Conservation (phyloP, 228 moss, liverwort and hornwort species). For the Sphagnum fallax region DNA sequence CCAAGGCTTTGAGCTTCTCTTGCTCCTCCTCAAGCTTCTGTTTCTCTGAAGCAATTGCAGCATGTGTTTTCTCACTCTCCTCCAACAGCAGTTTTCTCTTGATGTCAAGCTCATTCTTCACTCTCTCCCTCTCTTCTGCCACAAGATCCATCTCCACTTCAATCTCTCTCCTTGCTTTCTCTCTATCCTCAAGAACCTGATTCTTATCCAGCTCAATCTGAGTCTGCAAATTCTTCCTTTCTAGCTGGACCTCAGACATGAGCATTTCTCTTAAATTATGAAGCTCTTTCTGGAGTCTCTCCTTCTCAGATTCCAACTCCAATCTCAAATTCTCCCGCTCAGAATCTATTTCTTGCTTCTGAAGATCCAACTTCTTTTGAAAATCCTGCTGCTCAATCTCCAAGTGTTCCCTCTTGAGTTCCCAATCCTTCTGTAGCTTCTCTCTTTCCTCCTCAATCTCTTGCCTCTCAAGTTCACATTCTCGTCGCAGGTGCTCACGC, state of each 20-base stretch:
- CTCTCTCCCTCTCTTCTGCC: slow-evolving; percentile 37
- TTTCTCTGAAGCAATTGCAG: slow-evolving; percentile 56
- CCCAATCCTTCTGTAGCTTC: slow-evolving; percentile 56
- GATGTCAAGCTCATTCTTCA: slow-evolving; percentile 33
- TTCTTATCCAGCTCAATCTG: slow-evolving; percentile 55
- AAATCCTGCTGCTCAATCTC: slow-evolving; percentile 36
- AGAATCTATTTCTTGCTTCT: slow-evolving; percentile 45
- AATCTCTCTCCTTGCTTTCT: slow-evolving; percentile 35
- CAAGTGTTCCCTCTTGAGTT: slow-evolving; percentile 49
- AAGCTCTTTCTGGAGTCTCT: slow-evolving; percentile 38
- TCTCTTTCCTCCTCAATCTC: slow-evolving; percentile 68
- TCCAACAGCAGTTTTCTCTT: slow-evolving; percentile 43
- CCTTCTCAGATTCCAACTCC: slow-evolving; percentile 27
- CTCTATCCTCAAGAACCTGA: slow-evolving; percentile 33
- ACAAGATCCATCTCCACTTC: slow-evolving; percentile 36
- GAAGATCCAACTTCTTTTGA: slow-evolving; percentile 49
- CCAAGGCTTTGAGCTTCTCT: slow-evolving; percentile 79
- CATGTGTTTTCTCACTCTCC: slow-evolving; percentile 33
- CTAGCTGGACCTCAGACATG: slow-evolving; percentile 42
- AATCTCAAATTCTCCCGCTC: slow-evolving; percentile 39
- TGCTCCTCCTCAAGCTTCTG: slow-evolving; percentile 75
- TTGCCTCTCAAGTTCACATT: slow-evolving; percentile 69
- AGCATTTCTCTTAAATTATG: slow-evolving; percentile 30
- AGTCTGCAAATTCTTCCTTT: slow-evolving; percentile 49
- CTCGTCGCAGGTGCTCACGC: slow-evolving; percentile 64